Conservation (phyloP, 805 yeast genomes). For the Saccharomycopsis sp. region DNA sequence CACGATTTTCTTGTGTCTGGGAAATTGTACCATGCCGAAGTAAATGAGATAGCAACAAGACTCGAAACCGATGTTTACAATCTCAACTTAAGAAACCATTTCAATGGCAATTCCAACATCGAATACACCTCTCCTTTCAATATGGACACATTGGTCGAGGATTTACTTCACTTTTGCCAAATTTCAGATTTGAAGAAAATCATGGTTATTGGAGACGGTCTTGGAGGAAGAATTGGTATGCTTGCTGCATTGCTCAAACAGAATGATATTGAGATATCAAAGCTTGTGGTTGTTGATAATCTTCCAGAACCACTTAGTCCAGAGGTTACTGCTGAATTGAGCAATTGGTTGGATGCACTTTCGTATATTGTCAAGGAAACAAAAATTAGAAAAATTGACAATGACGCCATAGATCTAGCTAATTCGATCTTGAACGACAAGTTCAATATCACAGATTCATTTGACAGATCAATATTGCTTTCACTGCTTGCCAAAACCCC, state of each 20-base stretch:
- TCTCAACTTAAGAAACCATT: constrained; percentile 12
- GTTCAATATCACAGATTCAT: constrained; percentile 10
- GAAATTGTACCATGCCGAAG: constrained; percentile 9
- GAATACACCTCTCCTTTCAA: constrained; percentile 3
- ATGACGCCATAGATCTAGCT: constrained; percentile 11
- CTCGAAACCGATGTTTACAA: constrained; percentile 19
- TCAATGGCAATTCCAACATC: not conserved
- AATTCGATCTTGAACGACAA: constrained; percentile 6
- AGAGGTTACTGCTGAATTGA: not conserved
- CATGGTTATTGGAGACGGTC: constrained; percentile 18
- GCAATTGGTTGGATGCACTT: constrained; percentile 10
- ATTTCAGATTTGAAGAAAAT: constrained; percentile 8
- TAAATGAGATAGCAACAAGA: constrained; percentile 17
- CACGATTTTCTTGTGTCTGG: constrained; percentile 14
- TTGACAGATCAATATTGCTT: constrained; percentile 3
- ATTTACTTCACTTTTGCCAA: constrained; percentile 9
- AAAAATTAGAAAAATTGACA: constrained; percentile 12
- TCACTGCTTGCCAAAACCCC: constrained; percentile 3
- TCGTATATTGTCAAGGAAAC: constrained; percentile 7
- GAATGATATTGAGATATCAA: constrained; percentile 6
- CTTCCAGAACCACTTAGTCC: constrained; percentile 11
- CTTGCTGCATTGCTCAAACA: constrained; percentile 1
- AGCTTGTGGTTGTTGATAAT: constrained; percentile 14
- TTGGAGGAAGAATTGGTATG: constrained; percentile 18
- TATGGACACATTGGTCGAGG: constrained; percentile 8